Evolutionary conservation across 169 alveolate species (phyloP).

Genomic region (Perkinsus marinus): DNA sequence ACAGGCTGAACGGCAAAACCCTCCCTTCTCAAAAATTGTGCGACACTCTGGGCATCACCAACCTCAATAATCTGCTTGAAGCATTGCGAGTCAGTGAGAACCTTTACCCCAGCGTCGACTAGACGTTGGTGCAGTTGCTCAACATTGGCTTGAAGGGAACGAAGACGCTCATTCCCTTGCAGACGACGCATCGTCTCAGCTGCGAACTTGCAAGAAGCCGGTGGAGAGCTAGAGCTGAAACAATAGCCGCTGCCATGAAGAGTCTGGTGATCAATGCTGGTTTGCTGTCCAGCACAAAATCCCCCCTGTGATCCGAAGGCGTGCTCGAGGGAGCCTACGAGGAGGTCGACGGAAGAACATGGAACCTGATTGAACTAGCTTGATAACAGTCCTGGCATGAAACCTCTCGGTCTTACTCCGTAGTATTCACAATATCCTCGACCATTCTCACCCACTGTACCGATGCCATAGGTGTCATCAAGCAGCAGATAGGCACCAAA

Average conservation of each 20-base stretch:
- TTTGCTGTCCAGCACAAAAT: neutral
- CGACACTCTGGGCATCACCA: neutral
- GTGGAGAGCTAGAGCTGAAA: neutral
- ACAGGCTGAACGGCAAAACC: neutral
- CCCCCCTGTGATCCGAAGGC: conserved; percentile 2
- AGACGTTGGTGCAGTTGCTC: neutral
- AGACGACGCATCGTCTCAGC: neutral
- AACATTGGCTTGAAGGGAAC: neutral
- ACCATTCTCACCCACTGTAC: neutral
- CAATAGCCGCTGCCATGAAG: neutral
- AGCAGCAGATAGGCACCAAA: neutral
- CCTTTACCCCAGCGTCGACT: neutral
- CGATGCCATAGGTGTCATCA: neutral
- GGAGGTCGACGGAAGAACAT: neutral
- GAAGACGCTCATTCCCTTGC: neutral
- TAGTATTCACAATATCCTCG: neutral
- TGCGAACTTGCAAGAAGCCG: neutral
- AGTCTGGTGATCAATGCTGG: neutral
- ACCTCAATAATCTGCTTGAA: neutral
- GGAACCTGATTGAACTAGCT: too few species aligned
- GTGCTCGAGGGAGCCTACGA: neutral
- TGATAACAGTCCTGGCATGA: too few species aligned
- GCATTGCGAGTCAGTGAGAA: neutral
- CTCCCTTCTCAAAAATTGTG: neutral
- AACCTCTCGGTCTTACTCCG: neutral